Conservation (phyloP, 805 yeast species). For the Suhomyces xylopsoci region DNA sequence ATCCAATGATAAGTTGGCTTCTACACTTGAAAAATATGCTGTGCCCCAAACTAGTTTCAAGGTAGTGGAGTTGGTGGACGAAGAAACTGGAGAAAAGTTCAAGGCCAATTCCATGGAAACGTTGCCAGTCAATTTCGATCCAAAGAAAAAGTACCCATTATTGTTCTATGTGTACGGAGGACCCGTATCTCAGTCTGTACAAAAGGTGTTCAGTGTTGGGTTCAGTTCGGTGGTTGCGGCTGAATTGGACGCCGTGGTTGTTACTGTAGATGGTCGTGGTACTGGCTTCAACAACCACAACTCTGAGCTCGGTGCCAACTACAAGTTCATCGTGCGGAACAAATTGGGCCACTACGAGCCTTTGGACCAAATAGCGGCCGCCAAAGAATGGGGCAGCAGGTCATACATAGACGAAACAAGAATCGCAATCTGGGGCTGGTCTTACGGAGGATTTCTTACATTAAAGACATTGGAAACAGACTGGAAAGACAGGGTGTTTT, state of each 20-base stretch:
- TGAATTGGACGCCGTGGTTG: conserved; percentile 77
- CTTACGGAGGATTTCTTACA: conserved; percentile 79
- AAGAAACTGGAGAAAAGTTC: conserved; percentile 42
- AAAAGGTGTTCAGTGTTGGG: conserved; percentile 52
- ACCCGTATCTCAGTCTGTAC: conserved; percentile 86
- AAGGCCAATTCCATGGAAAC: conserved; percentile 70
- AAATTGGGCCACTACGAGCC: conserved; percentile 81
- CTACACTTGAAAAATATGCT: conserved; percentile 42
- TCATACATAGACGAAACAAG: conserved; percentile 57
- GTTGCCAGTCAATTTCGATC: conserved; percentile 69
- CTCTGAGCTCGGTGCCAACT: conserved; percentile 45
- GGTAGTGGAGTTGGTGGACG: conserved; percentile 51
- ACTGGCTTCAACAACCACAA: conserved; percentile 79
- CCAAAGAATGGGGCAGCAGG: conserved; percentile 61
- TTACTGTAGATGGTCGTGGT: conserved; percentile 95
- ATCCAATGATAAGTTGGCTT: conserved; percentile 42
- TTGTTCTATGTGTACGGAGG: conserved; percentile 93
- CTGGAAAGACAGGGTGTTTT: conserved; percentile 52
- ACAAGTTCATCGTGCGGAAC: conserved; percentile 78
- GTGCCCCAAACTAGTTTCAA: conserved; percentile 56
- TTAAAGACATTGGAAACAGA: conserved; percentile 72
- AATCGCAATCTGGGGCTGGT: conserved; percentile 85
- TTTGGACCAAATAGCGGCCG: conserved; percentile 83
- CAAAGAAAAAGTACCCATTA: conserved; percentile 68
- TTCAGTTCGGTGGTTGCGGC: conserved; percentile 80